A percentile compares a stretch with the other conserved stretches of the same genome.
Conservation (phyloP, 78 protist species). For the Dictyostelium discoideum region DNA sequence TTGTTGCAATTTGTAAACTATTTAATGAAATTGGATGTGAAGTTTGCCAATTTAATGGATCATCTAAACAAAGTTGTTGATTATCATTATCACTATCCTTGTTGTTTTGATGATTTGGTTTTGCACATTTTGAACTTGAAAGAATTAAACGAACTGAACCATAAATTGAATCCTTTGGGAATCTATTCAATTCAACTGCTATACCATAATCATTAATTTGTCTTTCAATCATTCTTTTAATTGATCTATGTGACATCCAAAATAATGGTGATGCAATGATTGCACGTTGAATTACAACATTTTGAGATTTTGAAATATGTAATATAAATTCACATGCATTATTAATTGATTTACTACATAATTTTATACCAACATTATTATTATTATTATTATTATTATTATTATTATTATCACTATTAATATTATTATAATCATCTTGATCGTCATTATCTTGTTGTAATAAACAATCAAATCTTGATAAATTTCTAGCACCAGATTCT, state of each 20-base stretch:
- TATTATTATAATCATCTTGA: neutral
- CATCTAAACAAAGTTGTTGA: neutral
- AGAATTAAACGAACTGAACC: conserved; percentile 75
- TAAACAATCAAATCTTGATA: conserved; percentile 50
- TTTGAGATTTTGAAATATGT: conserved; percentile 58
- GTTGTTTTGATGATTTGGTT: neutral
- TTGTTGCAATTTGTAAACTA: conserved; percentile 79
- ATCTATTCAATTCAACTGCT: conserved; percentile 53
- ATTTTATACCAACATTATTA: neutral
- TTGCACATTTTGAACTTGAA: neutral
- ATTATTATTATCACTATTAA: neutral
- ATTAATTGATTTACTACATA: neutral
- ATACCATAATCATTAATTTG: conserved; percentile 68
- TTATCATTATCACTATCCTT: neutral
- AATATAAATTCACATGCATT: conserved; percentile 43
- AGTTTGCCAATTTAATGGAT: conserved; percentile 49
- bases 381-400: neutral
- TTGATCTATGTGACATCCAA: conserved; percentile 61
- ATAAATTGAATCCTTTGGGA: conserved; percentile 80
- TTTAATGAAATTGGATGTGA: conserved; percentile 70
- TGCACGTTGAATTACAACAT: conserved; percentile 79
- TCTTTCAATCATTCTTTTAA: conserved; percentile 39
- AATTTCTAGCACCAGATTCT: conserved; percentile 77
- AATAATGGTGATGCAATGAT: conserved; percentile 76
- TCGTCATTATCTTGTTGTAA: neutral